Percentiles rank a stretch among this genome's conserved stretches.
Evolutionary conservation across 306 rosid species (phyloP).

Genomic region (Canavalia ensiformis): DNA sequence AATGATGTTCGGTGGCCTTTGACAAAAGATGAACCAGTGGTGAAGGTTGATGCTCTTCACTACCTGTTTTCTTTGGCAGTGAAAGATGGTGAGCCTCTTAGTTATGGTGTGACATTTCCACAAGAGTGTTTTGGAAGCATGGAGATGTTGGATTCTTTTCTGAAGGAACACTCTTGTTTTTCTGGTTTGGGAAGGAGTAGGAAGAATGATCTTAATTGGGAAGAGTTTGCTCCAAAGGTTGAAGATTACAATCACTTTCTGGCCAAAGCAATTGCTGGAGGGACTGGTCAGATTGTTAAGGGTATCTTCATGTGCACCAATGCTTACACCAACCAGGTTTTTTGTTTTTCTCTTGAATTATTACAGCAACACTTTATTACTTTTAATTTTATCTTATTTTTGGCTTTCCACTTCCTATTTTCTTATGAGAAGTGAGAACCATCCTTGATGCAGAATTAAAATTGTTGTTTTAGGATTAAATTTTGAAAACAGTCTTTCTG

Average conservation of each 20-base stretch:
- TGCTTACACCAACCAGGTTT: conserved; percentile 92
- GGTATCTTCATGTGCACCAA: conserved; percentile 92
- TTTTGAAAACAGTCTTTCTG: too few relatives aligned
- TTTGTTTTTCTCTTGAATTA: neutral
- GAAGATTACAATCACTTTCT: conserved; percentile 81
- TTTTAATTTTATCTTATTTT: neutral
- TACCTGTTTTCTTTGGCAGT: conserved; percentile 83
- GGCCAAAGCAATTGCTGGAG: conserved; percentile 91
- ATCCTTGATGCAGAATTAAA: too few relatives aligned
- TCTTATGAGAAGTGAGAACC: too few relatives aligned
- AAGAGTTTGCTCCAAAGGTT: conserved; percentile 87
- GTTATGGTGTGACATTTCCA: conserved; percentile 85
- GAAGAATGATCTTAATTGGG: conserved; percentile 75
- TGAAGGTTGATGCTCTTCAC: conserved; percentile 71
- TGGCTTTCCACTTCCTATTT: too few relatives aligned
- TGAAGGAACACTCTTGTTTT: conserved; percentile 80
- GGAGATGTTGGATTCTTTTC: conserved; percentile 66
- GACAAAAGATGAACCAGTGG: conserved; percentile 94
- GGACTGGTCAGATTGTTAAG: conserved; percentile 94
- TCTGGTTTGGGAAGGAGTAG: conserved; percentile 50
- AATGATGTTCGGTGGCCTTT: conserved; percentile 80
- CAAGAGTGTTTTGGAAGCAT: conserved; percentile 54
- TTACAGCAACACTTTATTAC: neutral
- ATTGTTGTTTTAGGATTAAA: too few relatives aligned
- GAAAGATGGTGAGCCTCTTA: conserved; percentile 79